Evolutionary conservation across 805 yeast species (phyloP).

Genomic region (Starmerella ratchasimensis): DNA sequence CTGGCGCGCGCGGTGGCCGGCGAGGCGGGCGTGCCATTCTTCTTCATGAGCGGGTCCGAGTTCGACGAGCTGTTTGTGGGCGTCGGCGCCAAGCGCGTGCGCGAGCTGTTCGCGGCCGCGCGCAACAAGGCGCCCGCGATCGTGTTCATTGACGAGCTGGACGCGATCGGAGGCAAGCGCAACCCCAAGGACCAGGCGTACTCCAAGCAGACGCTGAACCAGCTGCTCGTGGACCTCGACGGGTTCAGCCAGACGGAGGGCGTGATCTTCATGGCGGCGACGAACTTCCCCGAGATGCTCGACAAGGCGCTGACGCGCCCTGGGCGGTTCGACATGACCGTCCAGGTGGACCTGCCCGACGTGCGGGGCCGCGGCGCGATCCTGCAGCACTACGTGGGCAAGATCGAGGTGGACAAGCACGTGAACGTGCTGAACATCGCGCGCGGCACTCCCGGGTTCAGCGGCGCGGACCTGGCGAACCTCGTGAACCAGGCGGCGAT

Average conservation of each 20-base stretch:
- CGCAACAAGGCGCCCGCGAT: constrained; percentile 93
- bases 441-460: constrained; percentile 92
- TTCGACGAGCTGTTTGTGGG: constrained; percentile 97
- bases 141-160: constrained; percentile 92
- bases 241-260: constrained; percentile 84
- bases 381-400: constrained; percentile 77
- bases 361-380: constrained; percentile 95
- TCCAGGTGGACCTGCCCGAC: constrained; percentile 90
- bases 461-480: constrained; percentile 96
- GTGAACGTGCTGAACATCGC: constrained; percentile 87
- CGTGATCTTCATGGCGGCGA: constrained; percentile 92
- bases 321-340: constrained; percentile 93
- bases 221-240: constrained; percentile 86
- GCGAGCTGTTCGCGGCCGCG: constrained; percentile 88
- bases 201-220: constrained; percentile 94
- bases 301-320: constrained; percentile 98
- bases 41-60: constrained; percentile 96
- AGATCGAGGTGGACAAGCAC: constrained; percentile 69
- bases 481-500: constrained; percentile 97
- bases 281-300: constrained; percentile 92
- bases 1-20: constrained; percentile 98
- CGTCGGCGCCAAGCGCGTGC: constrained; percentile 95
- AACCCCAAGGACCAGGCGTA: constrained; percentile 97
- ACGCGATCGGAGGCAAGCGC: constrained; percentile 96
- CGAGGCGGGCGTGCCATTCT: constrained; percentile 97